Percentiles rank a stretch among this genome's conserved stretches.
These are phyloP conservation scores for Aphanomyces invadans DNA, from an alignment of 352 stramenopile genomes.

Conservation along the genomic window DNA sequence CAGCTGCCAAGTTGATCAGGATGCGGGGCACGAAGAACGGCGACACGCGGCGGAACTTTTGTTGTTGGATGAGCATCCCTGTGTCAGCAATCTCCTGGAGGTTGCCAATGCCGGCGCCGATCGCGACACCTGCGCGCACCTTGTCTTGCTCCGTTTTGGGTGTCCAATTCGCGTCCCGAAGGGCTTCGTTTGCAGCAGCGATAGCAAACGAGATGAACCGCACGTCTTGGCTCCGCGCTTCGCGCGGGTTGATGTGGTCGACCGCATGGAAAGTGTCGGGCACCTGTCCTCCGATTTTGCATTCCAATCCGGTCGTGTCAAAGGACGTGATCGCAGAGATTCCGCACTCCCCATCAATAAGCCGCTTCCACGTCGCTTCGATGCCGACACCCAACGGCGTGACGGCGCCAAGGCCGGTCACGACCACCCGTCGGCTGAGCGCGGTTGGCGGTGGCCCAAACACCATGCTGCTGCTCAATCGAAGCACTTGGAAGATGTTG, in stretches of 20 bases:
- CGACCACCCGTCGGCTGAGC: conserved; percentile 77
- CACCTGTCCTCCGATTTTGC: conserved; percentile 63
- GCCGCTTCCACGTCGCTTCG: conserved; percentile 64
- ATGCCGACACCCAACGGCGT: conserved; percentile 86
- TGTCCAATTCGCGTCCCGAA: conserved; percentile 66
- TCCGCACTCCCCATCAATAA: conserved; percentile 71
- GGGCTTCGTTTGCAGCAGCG: conserved; percentile 70
- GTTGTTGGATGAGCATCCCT: conserved; percentile 46
- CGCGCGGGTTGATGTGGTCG: conserved; percentile 64
- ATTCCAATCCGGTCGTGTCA: conserved; percentile 48
- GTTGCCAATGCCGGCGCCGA: conserved; percentile 81
- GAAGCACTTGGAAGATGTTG: background rate
- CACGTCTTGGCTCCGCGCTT: conserved; percentile 60
- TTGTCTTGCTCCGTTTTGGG: conserved; percentile 54
- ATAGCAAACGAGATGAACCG: conserved; percentile 83
- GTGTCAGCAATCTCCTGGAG: conserved; percentile 81
- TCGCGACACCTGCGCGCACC: conserved; percentile 70
- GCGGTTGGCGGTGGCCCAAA: conserved; percentile 49
- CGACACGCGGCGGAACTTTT: conserved; percentile 86
- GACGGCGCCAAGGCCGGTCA: conserved; percentile 87
- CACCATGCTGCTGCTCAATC: conserved; percentile 28
- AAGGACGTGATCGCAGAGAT: conserved; percentile 60
- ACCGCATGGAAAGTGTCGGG: conserved; percentile 46
- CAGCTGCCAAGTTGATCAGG: conserved; percentile 89
- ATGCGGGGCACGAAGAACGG: conserved; percentile 92